Evolutionary conservation across 768 basidiomycete species (phyloP).

Genomic region (Russula earlei): DNA sequence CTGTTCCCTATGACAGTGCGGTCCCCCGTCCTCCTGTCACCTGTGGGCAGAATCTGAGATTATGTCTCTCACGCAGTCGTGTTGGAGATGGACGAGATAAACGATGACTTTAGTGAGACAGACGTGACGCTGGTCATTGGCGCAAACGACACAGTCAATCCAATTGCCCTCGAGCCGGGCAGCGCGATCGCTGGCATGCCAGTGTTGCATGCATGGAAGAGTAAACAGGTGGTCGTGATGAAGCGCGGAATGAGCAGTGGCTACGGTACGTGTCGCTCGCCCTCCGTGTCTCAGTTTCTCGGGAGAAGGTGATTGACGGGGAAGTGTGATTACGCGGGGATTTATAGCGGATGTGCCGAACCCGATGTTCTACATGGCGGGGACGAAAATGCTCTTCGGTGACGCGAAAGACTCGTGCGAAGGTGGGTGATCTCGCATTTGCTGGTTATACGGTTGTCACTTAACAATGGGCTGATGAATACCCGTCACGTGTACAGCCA

Average conservation of each 20-base stretch:
- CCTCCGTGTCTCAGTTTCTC: background rate
- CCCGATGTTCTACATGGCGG: constrained; percentile 89
- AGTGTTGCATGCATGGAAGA: constrained; percentile 88
- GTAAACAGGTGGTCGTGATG: constrained; percentile 88
- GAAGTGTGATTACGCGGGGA: background rate
- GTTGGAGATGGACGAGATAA: constrained; percentile 91
- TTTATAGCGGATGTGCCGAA: constrained; percentile 83
- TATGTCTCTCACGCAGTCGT: constrained; percentile 47
- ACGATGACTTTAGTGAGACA: constrained; percentile 82
- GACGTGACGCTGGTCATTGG: constrained; percentile 89
- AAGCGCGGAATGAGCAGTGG: constrained; percentile 85
- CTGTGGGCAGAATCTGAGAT: background rate
- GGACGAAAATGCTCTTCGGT: constrained; percentile 86
- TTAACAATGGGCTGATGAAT: background rate
- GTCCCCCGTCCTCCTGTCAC: background rate
- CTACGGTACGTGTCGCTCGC: constrained; percentile 46
- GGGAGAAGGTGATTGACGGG: background rate
- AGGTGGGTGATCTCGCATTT: constrained; percentile 38
- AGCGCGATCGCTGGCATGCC: constrained; percentile 90
- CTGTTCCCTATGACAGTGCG: constrained; percentile 83
- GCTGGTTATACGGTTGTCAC: background rate
- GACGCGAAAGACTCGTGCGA: constrained; percentile 89
- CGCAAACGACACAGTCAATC: constrained; percentile 89
- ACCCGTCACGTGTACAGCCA: constrained; percentile 20
- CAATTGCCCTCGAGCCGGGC: constrained; percentile 78